Evolutionary conservation across 2,329 filamentous ascomycete genomes (phyloP).

Genomic region (Fonsecaea erecta): DNA sequence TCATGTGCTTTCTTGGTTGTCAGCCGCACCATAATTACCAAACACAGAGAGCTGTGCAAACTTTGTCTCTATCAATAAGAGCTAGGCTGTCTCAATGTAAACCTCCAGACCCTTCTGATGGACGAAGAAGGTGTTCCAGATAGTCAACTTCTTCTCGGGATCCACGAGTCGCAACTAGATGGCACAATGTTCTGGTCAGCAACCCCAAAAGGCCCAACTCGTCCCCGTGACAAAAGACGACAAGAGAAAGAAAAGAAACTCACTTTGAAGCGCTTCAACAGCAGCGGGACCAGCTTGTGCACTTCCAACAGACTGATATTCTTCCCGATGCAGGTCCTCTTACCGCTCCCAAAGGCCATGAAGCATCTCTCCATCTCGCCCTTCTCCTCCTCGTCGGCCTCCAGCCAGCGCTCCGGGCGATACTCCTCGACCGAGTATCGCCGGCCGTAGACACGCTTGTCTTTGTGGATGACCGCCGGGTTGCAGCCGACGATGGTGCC

Average conservation of each 20-base stretch:
- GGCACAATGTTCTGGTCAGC: not conserved
- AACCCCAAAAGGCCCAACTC: not conserved
- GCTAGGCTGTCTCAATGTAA: slow-evolving; percentile 13
- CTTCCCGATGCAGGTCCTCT: slow-evolving; percentile 23
- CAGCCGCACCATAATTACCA: not conserved
- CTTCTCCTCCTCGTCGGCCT: slow-evolving; percentile 7
- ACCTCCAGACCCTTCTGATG: slow-evolving; percentile 22
- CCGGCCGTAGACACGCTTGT: slow-evolving; percentile 46
- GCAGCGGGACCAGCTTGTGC: slow-evolving; percentile 26
- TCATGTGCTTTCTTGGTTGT: not conserved
- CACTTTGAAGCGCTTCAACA: slow-evolving; percentile 30
- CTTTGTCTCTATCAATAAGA: too few relatives aligned
- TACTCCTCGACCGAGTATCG: slow-evolving; percentile 34
- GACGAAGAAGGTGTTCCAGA: slow-evolving; percentile 26
- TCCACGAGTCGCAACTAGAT: slow-evolving; percentile 1
- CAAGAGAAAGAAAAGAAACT: not conserved
- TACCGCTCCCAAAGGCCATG: slow-evolving; percentile 11
- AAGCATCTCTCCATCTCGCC: slow-evolving; percentile 14
- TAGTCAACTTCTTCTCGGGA: slow-evolving; percentile 16
- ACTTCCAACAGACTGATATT: slow-evolving; percentile 25
- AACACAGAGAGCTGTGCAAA: not conserved
- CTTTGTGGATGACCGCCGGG: slow-evolving; percentile 73
- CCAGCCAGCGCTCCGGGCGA: slow-evolving; percentile 40
- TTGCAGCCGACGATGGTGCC: slow-evolving; percentile 76
- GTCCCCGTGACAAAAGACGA: not conserved